Evolutionary conservation across 2,329 filamentous ascomycete genomes (phyloP).

Genomic region (Nemania sp.): DNA sequence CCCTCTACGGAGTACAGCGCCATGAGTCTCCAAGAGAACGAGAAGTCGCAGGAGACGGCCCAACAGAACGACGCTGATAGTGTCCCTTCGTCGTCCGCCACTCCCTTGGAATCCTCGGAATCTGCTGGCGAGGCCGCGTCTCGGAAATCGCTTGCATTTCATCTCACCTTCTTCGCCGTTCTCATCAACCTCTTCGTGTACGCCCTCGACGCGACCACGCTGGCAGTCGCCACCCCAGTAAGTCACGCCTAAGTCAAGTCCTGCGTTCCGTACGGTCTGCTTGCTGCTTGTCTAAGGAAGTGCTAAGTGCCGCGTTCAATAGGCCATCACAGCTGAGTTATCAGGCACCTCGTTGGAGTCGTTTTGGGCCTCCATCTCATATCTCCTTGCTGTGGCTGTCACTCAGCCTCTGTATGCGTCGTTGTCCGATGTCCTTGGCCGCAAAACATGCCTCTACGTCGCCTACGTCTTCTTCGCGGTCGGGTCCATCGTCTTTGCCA

Average conservation of each 20-base stretch:
- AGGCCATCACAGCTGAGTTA: no score
- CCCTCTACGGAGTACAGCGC: no score
- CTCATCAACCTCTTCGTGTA: neutral
- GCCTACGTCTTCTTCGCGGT: slow-evolving; percentile 41
- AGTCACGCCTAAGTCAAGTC: no score
- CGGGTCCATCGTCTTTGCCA: slow-evolving; percentile 41
- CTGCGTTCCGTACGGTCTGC: no score
- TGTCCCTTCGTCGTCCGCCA: no score
- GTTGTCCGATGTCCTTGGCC: slow-evolving; percentile 36
- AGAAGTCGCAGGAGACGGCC: no score
- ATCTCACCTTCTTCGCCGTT: neutral
- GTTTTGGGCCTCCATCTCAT: slow-evolving; percentile 42
- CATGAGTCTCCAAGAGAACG: no score
- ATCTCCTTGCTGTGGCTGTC: slow-evolving; percentile 26
- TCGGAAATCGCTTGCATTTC: neutral
- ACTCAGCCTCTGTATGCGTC: slow-evolving; percentile 30
- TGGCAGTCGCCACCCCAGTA: neutral
- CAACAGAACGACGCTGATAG: no score
- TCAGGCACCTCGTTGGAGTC: slow-evolving; percentile 28
- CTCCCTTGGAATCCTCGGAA: no score
- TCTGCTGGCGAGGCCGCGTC: neutral
- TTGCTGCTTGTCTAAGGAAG: no score
- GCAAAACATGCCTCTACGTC: slow-evolving; percentile 35
- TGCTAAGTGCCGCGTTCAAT: no score
- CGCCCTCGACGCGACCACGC: neutral